Evolutionary conservation across 768 basidiomycete genomes (phyloP).

Genomic region (Termitomyces eurrhizus): DNA sequence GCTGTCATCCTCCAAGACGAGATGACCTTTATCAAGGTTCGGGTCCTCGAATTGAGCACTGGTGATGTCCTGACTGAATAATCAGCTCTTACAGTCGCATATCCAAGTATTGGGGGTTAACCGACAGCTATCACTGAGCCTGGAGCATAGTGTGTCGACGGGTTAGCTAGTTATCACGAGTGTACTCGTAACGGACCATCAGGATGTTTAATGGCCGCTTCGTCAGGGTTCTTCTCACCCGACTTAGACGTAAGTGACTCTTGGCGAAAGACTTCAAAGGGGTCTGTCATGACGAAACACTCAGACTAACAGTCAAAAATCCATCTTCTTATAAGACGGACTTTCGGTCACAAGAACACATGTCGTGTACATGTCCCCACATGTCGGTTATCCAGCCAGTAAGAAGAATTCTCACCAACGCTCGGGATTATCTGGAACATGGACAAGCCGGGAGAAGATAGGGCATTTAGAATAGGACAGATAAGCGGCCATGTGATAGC

Average conservation of each 20-base stretch:
- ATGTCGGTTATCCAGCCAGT: constrained; percentile 3
- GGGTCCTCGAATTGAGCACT: constrained; percentile 41
- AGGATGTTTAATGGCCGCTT: constrained; percentile 16
- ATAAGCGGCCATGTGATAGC: constrained; percentile 6
- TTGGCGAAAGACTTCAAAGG: constrained; percentile 22
- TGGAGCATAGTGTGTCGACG: constrained; percentile 1
- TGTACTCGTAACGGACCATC: constrained; percentile 20
- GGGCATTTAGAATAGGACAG: neutral
- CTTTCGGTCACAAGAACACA: constrained; percentile 7
- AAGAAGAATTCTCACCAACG: constrained; percentile 6
- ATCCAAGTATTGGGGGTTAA: neutral
- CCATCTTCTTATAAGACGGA: constrained; percentile 1
- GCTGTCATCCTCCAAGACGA: constrained; percentile 57
- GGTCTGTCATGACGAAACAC: constrained; percentile 21
- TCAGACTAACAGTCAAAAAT: neutral
- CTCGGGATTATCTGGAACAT: neutral
- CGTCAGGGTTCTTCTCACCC: constrained; percentile 23
- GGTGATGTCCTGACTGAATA: constrained; percentile 24
- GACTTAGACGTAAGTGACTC: constrained; percentile 13
- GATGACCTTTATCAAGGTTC: constrained; percentile 38
- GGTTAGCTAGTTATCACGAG: neutral
- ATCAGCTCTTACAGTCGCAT: neutral
- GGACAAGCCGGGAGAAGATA: neutral
- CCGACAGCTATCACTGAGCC: constrained; percentile 29
- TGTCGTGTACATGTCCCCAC: constrained; percentile 7